A percentile compares a stretch with the other conserved stretches of the same genome.
These are phyloP conservation scores for Dillenia suffruticosa DNA, from an alignment of 164 flowering plant genomes.

Conservation along the genomic window DNA sequence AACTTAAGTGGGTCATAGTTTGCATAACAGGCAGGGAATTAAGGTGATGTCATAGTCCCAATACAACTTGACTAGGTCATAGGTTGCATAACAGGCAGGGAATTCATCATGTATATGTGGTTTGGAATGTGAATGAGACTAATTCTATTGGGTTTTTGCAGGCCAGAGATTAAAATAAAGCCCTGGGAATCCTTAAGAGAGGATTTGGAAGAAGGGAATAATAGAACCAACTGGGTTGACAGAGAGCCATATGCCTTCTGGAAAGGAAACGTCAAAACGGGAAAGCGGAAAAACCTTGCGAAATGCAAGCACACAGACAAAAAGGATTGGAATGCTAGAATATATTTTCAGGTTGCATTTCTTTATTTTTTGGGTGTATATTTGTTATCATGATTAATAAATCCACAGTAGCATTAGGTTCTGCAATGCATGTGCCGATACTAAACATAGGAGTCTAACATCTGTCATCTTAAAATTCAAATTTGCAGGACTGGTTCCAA, in stretches of 20 bases:
- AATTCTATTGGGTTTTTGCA: not conserved
- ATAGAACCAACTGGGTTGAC: slow-evolving; percentile 5
- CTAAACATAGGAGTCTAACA: not conserved
- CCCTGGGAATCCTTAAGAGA: slow-evolving; percentile 10
- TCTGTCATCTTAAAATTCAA: not conserved
- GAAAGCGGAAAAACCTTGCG: slow-evolving; percentile 8
- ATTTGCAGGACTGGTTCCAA: slow-evolving; percentile 5
- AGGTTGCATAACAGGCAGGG: too few relatives aligned
- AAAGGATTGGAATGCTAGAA: slow-evolving; percentile 4
- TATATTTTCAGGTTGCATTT: not conserved
- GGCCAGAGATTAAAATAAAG: slow-evolving; percentile 18
- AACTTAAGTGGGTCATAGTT: too few relatives aligned
- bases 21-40: too few relatives aligned
- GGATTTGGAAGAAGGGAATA: slow-evolving; percentile 14
- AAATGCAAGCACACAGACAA: slow-evolving; percentile 11
- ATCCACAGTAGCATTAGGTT: too few relatives aligned
- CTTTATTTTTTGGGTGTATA: not conserved
- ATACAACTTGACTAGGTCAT: too few relatives aligned
- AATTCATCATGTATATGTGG: too few relatives aligned
- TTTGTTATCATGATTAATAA: too few relatives aligned
- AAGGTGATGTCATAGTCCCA: too few relatives aligned
- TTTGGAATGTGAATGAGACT: too few relatives aligned
- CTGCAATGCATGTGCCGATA: not conserved
- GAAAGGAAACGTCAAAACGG: slow-evolving; percentile 9
- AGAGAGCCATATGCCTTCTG: slow-evolving; percentile 18